Base-by-base conservation (phyloP, 2,329 filamentous ascomycete genomes). In the Exophiala sp. region DNA sequence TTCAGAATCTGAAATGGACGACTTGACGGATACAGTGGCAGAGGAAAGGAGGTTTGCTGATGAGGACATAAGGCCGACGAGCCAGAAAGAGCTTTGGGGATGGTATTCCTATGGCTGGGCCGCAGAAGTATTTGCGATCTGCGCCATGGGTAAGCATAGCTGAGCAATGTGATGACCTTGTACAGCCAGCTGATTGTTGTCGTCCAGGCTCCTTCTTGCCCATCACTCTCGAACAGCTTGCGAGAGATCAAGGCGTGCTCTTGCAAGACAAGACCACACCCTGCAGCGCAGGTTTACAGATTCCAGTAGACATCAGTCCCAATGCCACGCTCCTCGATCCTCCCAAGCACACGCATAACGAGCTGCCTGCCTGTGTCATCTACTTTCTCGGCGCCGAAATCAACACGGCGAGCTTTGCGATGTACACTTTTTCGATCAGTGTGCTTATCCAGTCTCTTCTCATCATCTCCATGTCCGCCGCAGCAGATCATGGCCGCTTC, bases 31-130 rank as follows among this genome's bases (percentile, higher is more conserved):
- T 50, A 57, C 32, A 43, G 49, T 58, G 57, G 55, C 56, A 58
- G 57, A 56, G 67, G 67, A 56, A 67, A 67, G 50, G 47, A 76
- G 80, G 50, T 95, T 94, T 66, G 75, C 77, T 2, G 88, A 86
- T 55, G 88, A 97, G 66, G 93, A 98, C 68, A 86, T 82, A 19
- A 79, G 91, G n/a, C 80, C 86, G 48, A 97, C 93, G 8, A 95
- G 87, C 67, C 73, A 72, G 60, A 91, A 86, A 68, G 93, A 98
- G 77, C 78, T 97, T 53, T 75, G 82, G 32, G 93, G 91, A 61
- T 98, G 94, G 87, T 98, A 97, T 70, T 85, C 85, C 66, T 97
- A 97, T 73, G 86, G 86, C 35, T 97, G 95, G 76, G 93, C 93
- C 19, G 89, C 91, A 16, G 93, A 98, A 72, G 91, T 94, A 46